These are phyloP conservation scores for Rubia peregrina DNA, from an alignment of 305 asterid genomes.

Conservation along the genomic window DNA sequence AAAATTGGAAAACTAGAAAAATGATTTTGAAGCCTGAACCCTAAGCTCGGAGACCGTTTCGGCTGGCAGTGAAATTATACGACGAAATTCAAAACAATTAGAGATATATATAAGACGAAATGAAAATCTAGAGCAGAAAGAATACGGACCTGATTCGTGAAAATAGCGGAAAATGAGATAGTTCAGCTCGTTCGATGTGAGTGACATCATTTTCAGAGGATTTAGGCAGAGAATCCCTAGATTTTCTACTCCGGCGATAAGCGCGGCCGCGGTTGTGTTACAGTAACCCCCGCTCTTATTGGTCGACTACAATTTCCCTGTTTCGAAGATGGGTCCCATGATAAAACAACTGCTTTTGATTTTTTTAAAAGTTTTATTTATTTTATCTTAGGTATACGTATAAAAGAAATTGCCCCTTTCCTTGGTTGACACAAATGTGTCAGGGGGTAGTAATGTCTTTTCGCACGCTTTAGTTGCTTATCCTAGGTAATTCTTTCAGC, in stretches of 20 bases:
- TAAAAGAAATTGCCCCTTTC: no score
- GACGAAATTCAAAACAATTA: background rate
- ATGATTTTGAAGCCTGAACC: background rate
- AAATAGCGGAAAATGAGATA: slow-evolving; percentile 92
- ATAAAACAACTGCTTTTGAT: background rate
- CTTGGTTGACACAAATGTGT: no score
- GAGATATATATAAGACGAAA: no score
- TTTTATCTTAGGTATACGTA: no score
- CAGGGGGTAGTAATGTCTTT: no score
- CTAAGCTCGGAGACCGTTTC: background rate
- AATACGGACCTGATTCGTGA: slow-evolving; percentile 79
- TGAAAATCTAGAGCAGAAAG: background rate
- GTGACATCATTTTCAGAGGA: slow-evolving; percentile 39
- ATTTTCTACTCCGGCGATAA: background rate
- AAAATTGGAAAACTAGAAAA: background rate
- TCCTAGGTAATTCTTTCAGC: no score
- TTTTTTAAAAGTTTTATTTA: no score
- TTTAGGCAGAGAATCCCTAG: background rate
- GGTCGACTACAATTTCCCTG: background rate
- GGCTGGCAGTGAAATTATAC: background rate
- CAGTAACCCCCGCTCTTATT: background rate
- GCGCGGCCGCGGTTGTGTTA: background rate
- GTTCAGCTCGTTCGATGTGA: slow-evolving; percentile 77
- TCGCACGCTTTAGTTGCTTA: no score
- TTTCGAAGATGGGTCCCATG: slow-evolving; percentile 1